phyloP scores from a whole-genome alignment of 345 rosid genomes.

The Gossypium raimondii region DNA sequence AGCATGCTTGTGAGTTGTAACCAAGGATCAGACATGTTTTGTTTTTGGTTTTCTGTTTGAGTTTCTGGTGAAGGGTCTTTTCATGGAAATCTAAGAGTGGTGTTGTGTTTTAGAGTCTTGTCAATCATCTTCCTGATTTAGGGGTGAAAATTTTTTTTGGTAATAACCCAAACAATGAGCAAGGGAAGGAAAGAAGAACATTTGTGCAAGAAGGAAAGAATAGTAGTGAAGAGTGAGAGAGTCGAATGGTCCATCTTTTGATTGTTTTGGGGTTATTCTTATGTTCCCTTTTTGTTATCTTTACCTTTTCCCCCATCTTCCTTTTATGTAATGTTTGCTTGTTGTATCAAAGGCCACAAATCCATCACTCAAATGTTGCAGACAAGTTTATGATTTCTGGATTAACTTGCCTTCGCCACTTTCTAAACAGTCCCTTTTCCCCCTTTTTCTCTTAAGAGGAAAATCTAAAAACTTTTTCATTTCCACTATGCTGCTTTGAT shows the following conservation, averaged over 20 bases:
- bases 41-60: slow-evolving; percentile 11
- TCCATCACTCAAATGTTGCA: slow-evolving; percentile 21
- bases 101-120: slow-evolving; percentile 29
- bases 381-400: slow-evolving; percentile 18
- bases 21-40: slow-evolving; percentile 7
- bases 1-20: background rate
- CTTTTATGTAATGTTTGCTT: slow-evolving; percentile 13
- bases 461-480: background rate
- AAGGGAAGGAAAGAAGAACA: slow-evolving; percentile 15
- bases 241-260: background rate
- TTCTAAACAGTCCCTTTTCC: background rate
- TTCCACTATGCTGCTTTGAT: background rate
- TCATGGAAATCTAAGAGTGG: slow-evolving; percentile 22
- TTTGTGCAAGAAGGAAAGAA: background rate
- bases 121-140: slow-evolving; percentile 24
- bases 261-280: background rate
- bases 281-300: background rate
- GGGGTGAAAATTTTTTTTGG: background rate
- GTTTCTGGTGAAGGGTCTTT: slow-evolving; percentile 29
- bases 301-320: background rate
- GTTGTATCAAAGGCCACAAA: background rate
- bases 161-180: slow-evolving; percentile 17
- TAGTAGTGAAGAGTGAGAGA: no score
- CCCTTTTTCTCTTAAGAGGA: background rate
- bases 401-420: slow-evolving; percentile 11